Evolutionary conservation across 345 rosid species (phyloP).

Genomic region (Salix udensis): DNA sequence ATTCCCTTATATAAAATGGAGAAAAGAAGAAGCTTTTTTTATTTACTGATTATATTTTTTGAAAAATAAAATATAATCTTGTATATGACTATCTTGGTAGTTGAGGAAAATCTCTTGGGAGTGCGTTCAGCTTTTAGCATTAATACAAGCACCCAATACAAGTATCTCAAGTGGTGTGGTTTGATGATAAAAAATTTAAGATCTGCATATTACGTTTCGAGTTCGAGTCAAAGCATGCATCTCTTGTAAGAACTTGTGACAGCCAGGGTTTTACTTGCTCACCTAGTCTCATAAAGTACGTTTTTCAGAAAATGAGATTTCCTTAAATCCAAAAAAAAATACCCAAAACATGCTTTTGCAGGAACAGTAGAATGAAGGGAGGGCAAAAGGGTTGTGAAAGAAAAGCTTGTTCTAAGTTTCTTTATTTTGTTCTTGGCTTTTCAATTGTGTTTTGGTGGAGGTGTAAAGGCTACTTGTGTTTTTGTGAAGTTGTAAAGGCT

Average conservation of each 20-base stretch:
- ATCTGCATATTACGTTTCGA: fast-evolving
- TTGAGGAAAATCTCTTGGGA: slow-evolving; percentile 6
- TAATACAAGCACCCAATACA: background rate
- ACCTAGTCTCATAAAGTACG: fast-evolving
- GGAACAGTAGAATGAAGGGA: background rate
- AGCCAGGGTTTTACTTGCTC: fast-evolving
- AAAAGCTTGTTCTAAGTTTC: background rate
- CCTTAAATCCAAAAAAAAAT: too few relatives aligned
- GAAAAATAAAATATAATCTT: too few relatives aligned
- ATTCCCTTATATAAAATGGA: background rate
- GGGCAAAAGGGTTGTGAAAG: background rate
- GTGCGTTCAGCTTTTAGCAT: slow-evolving; percentile 10
- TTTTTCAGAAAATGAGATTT: too few relatives aligned
- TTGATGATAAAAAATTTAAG: too few relatives aligned
- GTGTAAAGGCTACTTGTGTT: background rate
- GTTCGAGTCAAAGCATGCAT: too few relatives aligned
- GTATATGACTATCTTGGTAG: background rate
- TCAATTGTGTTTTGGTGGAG: background rate
- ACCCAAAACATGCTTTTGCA: slow-evolving; percentile 14
- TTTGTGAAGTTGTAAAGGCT: background rate
- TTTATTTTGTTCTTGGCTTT: background rate
- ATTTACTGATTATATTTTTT: too few relatives aligned
- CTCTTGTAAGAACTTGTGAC: too few relatives aligned
- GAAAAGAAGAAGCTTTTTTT: background rate
- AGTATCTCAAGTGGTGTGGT: too few relatives aligned